Evolutionary conservation across 2,329 filamentous ascomycete genomes (phyloP).

Genomic region (Monosporascus sp.): DNA sequence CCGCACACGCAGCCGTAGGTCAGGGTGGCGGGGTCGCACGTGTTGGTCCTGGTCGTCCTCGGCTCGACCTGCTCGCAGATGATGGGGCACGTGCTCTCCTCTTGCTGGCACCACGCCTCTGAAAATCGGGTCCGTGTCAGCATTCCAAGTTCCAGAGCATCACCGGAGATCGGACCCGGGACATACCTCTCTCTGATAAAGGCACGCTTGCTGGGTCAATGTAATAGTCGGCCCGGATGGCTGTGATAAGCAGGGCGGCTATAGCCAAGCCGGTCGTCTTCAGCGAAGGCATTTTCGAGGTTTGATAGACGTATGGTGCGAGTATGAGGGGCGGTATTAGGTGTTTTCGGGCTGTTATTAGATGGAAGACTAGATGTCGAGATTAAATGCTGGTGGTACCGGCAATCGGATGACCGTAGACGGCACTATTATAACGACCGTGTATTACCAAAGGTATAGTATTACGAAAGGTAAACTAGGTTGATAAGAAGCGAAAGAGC

Average conservation of each 20-base stretch:
- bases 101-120: slow-evolving; percentile 60
- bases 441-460: not conserved
- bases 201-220: slow-evolving; percentile 60
- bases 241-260: slow-evolving; percentile 46
- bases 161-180: not conserved
- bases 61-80: slow-evolving; percentile 61
- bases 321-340: slow-evolving; percentile 1
- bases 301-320: slow-evolving; percentile 2
- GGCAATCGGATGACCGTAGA: not conserved
- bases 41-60: slow-evolving; percentile 53
- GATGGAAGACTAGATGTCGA: not conserved
- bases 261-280: slow-evolving; percentile 48
- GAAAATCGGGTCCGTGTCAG: slow-evolving; percentile 3
- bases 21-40: slow-evolving; percentile 60
- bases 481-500: not conserved
- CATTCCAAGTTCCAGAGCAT: not conserved
- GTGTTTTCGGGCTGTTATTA: not conserved
- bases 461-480: not conserved
- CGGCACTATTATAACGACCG: not conserved
- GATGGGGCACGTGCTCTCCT: slow-evolving; percentile 60
- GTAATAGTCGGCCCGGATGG: slow-evolving; percentile 50
- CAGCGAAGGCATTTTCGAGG: slow-evolving; percentile 47
- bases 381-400: not conserved
- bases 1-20: slow-evolving; percentile 70
- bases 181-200: slow-evolving; percentile 46